Evolutionary conservation across 441 rosid genomes (phyloP), one percentile per base, ranked within the genome.

Genomic region (Erodium texanum): DNA sequence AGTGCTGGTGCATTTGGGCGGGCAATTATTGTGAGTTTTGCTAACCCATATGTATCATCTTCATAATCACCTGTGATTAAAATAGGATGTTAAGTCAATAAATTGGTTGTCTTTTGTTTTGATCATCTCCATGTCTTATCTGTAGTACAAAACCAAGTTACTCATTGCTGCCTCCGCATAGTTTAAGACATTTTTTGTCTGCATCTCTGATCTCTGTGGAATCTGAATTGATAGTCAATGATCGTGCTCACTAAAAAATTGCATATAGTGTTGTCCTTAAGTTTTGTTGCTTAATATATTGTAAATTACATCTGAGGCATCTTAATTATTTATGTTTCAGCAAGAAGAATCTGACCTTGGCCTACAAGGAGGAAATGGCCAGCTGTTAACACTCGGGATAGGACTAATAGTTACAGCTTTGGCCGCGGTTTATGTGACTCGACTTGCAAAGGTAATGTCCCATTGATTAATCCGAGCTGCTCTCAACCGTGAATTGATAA

Each of bases 1-100:
- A 94, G 97, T 68, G 97, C 96, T 20, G 96, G 97, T 68, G 97
- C 99, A 73, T 88, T 91, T 58, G 96, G 97, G 74, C 90, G 99
- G 50, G 97, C 96, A 24, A 88, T 94, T 70, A 84, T 94, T 79
- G 99, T 93, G 78, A 82, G 98, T 85, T 56, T 56, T 65, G 15
- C 38, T 19, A 56, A 56, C 62, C 24, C 2, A 19, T 18, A 24
- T 18, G 61, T 2, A 54, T 6, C 2, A 19, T 54, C 22, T 54
- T 18, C 3, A 18, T 9, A 1, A n/a, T n/a, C n/a, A n/a, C 9
- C 24, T 56, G 62, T 19, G 2, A 1, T 9, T 1, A 56, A 56
- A 19, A 18, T 12, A 56, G 22, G 23, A 56, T 24, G 24, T 56
- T 56, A 18, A 16, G 58, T 16, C 20, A 9, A 34, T 5, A 3